Conservation (phyloP, 306 rosid genomes). For the Echinosophora koreensis region DNA sequence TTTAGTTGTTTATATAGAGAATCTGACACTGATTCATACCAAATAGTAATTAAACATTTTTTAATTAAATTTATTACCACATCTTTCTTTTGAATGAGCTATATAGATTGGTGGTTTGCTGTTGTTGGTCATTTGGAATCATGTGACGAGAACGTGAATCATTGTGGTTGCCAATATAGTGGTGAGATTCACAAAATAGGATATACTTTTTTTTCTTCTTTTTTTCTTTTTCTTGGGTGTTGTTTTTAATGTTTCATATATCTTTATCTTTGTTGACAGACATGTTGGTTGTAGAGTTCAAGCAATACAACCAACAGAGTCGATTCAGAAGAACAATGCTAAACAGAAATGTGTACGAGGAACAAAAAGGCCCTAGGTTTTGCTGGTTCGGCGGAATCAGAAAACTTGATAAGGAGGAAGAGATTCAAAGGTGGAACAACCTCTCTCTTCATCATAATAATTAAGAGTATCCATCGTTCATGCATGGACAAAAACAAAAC, state of each 20-base stretch:
- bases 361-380: constrained; percentile 10
- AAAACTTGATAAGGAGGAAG: constrained; percentile 37
- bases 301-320: constrained; percentile 41
- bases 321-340: constrained; percentile 54
- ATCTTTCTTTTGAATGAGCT: constrained; percentile 1
- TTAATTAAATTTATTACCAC: neutral
- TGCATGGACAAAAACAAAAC: neutral
- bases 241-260: neutral
- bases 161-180: constrained; percentile 59
- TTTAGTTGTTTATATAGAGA: neutral
- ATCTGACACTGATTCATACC: neutral
- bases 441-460: constrained; percentile 7
- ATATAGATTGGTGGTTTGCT: constrained; percentile 77
- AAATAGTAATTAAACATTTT: neutral
- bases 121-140: constrained; percentile 62
- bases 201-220: no score
- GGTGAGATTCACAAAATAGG: constrained; percentile 56
- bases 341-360: constrained; percentile 43
- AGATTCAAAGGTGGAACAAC: constrained; percentile 41
- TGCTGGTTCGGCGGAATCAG: constrained; percentile 41
- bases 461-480: neutral
- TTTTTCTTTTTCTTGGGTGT: neutral
- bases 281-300: constrained; percentile 35
- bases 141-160: constrained; percentile 52
- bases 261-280: constrained; percentile 33